Conservation (phyloP, 805 yeast species). For the Metschnikowia lachancei region DNA sequence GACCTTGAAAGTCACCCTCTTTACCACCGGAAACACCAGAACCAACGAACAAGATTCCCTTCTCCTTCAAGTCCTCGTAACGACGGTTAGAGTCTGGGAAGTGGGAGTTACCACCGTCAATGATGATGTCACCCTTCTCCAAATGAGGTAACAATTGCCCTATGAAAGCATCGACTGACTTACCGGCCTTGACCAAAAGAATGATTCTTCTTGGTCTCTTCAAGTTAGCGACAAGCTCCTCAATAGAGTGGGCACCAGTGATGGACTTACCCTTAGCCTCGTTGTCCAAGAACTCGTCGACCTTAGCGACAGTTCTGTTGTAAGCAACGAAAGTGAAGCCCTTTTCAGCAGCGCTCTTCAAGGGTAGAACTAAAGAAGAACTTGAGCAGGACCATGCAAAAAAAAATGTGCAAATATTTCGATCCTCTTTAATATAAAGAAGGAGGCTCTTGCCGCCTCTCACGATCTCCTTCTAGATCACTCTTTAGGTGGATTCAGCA, state of each 20-base stretch:
- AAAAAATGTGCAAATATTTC: no score
- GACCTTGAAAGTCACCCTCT: conserved; percentile 99
- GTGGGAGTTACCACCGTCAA: conserved; percentile 99
- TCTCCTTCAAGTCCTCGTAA: conserved; percentile 77
- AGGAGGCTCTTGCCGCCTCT: no score
- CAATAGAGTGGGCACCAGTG: conserved; percentile 90
- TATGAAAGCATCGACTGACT: conserved; percentile 89
- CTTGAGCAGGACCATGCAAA: no score
- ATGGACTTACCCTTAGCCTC: conserved; percentile 98
- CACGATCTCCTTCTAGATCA: no score
- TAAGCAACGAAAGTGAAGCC: conserved; percentile 97
- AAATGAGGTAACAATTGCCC: conserved; percentile 83
- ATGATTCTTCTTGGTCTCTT: conserved; percentile 97
- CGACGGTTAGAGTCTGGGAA: conserved; percentile 99
- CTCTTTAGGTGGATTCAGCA: no score
- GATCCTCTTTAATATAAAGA: no score
- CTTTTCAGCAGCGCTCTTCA: conserved; percentile 98
- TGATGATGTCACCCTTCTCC: conserved; percentile 96
- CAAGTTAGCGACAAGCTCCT: conserved; percentile 81
- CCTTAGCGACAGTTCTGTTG: conserved; percentile 97
- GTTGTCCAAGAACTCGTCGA: conserved; percentile 86
- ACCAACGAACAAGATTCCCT: conserved; percentile 92
- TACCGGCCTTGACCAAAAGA: conserved; percentile 93
- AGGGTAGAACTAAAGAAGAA: no score
- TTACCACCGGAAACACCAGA: conserved; percentile 99